Evolutionary conservation across 768 basidiomycete genomes (phyloP).

Genomic region (Trametes punicea): DNA sequence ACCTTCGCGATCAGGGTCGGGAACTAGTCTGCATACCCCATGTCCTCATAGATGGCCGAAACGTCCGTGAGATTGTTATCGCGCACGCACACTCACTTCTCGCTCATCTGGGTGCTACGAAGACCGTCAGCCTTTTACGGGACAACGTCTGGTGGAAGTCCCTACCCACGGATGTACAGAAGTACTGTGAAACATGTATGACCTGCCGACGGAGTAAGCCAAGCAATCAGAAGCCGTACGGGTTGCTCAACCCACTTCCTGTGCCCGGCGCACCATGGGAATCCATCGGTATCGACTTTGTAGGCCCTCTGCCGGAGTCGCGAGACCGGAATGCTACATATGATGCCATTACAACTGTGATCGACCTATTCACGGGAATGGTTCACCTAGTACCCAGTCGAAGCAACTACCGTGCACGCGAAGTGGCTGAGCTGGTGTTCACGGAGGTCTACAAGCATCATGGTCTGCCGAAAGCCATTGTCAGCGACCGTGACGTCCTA

Average conservation of each 20-base stretch:
- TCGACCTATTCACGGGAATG: conserved; percentile 23
- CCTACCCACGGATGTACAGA: conserved; percentile 21
- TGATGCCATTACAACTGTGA: conserved; percentile 26
- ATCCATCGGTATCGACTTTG: conserved; percentile 29
- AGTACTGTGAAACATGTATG: conserved; percentile 21
- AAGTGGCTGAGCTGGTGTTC: conserved; percentile 37
- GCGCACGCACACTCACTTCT: conserved; percentile 37
- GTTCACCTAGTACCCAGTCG: conserved; percentile 29
- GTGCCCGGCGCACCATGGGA: conserved; percentile 27
- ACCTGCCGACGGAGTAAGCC: conserved; percentile 23
- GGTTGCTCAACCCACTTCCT: conserved; percentile 20
- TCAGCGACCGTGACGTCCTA: conserved; percentile 39
- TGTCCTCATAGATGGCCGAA: conserved; percentile 13
- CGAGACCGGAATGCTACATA: conserved; percentile 24
- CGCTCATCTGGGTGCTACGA: conserved; percentile 35
- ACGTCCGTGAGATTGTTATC: conserved; percentile 30
- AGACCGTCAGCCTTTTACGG: conserved; percentile 33
- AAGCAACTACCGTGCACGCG: conserved; percentile 28
- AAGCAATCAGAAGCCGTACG: conserved; percentile 17
- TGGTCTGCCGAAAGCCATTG: conserved; percentile 36
- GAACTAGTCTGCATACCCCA: conserved; percentile 27
- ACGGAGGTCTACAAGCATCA: conserved; percentile 35
- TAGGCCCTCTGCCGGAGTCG: conserved; percentile 23
- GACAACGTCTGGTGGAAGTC: conserved; percentile 37
- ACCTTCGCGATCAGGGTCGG: conserved; percentile 3